phyloP scores from a whole-genome alignment of 805 yeast genomes.

The Ogataea pilisensis region DNA sequence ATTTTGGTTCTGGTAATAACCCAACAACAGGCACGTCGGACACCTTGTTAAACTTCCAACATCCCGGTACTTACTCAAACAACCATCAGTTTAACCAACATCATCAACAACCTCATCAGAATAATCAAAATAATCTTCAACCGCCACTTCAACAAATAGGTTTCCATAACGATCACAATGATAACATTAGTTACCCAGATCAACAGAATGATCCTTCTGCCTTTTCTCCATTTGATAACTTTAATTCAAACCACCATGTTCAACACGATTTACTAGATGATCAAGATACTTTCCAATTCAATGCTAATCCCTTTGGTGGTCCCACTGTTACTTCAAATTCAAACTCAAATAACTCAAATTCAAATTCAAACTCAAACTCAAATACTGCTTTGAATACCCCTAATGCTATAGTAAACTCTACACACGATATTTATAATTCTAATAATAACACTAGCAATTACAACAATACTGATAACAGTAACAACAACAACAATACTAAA shows the following conservation, averaged over 20 bases:
- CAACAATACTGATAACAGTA: slow-evolving; percentile 1
- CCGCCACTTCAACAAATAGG: not conserved
- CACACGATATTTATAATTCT: not conserved
- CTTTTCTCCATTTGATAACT: slow-evolving; percentile 2
- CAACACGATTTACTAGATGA: slow-evolving; percentile 1
- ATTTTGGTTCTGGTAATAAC: slow-evolving; percentile 1
- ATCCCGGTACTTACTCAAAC: not conserved
- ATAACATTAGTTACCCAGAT: not conserved
- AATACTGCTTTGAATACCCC: not conserved
- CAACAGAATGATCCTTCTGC: not conserved
- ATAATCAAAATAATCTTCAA: not conserved
- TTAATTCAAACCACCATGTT: not conserved
- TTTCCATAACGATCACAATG: not conserved
- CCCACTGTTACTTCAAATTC: not conserved
- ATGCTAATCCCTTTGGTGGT: not conserved
- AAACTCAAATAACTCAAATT: not conserved
- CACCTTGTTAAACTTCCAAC: not conserved
- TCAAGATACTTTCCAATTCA: not conserved
- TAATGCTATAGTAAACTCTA: not conserved
- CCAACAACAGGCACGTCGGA: not conserved
- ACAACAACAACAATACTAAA: slow-evolving; percentile 2
- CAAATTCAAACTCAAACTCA: not conserved
- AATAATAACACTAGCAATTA: not conserved
- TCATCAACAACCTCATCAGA: not conserved
- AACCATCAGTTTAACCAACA: not conserved